Evolutionary conservation across 129 eudicot species (phyloP).

Genomic region (Centrapalus pauciflorus): DNA sequence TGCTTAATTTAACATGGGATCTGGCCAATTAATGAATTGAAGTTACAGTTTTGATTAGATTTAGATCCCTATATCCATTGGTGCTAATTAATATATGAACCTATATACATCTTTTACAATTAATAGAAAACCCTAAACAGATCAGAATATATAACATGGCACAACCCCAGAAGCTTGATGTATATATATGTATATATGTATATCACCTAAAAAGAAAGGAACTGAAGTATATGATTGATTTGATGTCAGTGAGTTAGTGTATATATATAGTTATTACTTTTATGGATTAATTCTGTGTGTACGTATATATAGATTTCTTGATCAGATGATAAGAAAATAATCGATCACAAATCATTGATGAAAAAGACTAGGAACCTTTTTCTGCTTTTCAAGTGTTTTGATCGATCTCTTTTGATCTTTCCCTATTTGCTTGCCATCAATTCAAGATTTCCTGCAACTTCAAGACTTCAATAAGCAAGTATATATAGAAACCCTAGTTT

Average conservation of each 20-base stretch:
- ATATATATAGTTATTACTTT: background rate
- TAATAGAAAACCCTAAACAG: constrained; percentile 18
- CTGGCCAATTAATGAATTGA: background rate
- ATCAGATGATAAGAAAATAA: constrained; percentile 19
- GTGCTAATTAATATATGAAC: background rate
- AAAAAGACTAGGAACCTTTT: constrained; percentile 28
- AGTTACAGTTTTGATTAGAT: background rate
- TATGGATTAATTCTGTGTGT: background rate
- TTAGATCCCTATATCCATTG: no score
- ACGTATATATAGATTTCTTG: background rate
- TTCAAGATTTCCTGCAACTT: background rate
- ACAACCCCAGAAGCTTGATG: background rate
- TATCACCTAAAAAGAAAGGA: background rate
- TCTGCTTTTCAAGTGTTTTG: background rate
- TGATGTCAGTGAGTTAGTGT: background rate
- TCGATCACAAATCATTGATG: constrained; percentile 2
- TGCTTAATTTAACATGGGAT: background rate
- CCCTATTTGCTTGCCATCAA: constrained; percentile 14
- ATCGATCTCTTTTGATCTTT: constrained; percentile 5
- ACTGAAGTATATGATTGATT: constrained; percentile 1
- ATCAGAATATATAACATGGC: background rate
- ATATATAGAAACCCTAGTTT: constrained; percentile 12
- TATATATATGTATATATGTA: background rate
- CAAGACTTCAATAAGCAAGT: constrained; percentile 7
- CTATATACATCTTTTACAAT: background rate